Conservation (phyloP, 2,329 filamentous ascomycete genomes). For the Aureobasidium namibiae region DNA sequence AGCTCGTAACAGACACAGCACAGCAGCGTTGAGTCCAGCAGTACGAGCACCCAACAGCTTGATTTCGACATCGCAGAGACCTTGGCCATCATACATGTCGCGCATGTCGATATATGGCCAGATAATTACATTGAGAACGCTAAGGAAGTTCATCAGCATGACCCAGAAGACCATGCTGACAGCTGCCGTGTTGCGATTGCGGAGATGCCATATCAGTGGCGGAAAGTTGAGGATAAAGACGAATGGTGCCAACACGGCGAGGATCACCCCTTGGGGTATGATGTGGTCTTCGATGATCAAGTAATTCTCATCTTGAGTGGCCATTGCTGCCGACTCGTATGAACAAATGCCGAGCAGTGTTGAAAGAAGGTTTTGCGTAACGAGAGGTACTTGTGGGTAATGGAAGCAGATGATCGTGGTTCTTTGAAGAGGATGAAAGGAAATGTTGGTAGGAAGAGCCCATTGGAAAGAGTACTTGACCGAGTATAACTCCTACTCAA, state of each 20-base stretch:
- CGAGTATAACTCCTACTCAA: neutral
- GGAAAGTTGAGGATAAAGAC: slow-evolving; percentile 46
- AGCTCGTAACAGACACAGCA: slow-evolving; percentile 52
- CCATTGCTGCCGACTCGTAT: neutral
- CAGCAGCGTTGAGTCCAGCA: slow-evolving; percentile 44
- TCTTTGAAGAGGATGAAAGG: slow-evolving; percentile 1
- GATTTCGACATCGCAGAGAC: slow-evolving; percentile 57
- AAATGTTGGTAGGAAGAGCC: neutral
- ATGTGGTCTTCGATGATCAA: neutral
- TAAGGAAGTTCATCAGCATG: slow-evolving; percentile 48
- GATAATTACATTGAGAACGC: slow-evolving; percentile 54
- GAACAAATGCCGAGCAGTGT: neutral
- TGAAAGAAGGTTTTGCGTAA: neutral
- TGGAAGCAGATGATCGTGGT: neutral
- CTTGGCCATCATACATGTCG: slow-evolving; percentile 50
- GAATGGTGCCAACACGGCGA: slow-evolving; percentile 44
- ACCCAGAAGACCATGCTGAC: slow-evolving; percentile 49
- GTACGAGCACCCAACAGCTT: slow-evolving; percentile 48
- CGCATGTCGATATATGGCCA: slow-evolving; percentile 52
- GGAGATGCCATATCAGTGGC: slow-evolving; percentile 52
- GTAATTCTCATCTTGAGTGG: neutral
- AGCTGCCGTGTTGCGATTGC: slow-evolving; percentile 53
- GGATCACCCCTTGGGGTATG: slow-evolving; percentile 30
- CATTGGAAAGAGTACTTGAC: neutral
- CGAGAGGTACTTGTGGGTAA: neutral